Conservation (phyloP, 805 yeast genomes). For the Teunomyces tritomae region DNA sequence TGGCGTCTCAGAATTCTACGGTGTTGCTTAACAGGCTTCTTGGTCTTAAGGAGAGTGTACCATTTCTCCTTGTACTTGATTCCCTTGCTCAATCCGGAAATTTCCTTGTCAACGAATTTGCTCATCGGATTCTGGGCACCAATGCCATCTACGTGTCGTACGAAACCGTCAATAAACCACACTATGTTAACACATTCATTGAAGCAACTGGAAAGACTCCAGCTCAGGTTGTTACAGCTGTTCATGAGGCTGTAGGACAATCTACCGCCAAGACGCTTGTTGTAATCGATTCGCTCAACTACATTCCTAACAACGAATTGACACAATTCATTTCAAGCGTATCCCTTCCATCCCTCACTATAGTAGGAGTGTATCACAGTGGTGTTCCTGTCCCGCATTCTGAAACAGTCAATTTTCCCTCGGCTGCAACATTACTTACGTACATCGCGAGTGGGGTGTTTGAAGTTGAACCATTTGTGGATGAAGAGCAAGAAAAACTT, state of each 20-base stretch:
- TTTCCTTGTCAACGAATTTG: constrained; percentile 56
- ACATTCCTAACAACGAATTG: constrained; percentile 44
- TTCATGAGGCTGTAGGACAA: constrained; percentile 18
- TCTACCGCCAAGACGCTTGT: constrained; percentile 30
- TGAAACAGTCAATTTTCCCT: constrained; percentile 50
- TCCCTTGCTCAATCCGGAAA: constrained; percentile 66
- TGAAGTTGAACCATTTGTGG: constrained; percentile 49
- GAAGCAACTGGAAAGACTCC: constrained; percentile 35
- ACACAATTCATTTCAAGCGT: constrained; percentile 50
- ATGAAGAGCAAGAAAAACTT: constrained; percentile 52
- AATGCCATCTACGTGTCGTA: constrained; percentile 59
- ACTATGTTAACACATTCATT: constrained; percentile 46
- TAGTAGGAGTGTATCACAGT: constrained; percentile 38
- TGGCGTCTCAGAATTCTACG: constrained; percentile 34
- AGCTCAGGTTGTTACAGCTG: constrained; percentile 16
- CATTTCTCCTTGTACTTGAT: constrained; percentile 70
- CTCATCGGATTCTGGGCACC: constrained; percentile 34
- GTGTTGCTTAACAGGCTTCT: constrained; percentile 68
- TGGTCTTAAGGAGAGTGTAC: constrained; percentile 68
- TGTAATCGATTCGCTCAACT: constrained; percentile 68
- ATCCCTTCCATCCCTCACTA: constrained; percentile 28
- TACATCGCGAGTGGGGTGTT: constrained; percentile 77
- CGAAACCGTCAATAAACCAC: constrained; percentile 59
- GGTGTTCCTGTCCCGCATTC: constrained; percentile 38
- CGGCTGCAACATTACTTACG: constrained; percentile 47